Conservation (phyloP, 208 protist species). For the Leishmania gerbilli region DNA sequence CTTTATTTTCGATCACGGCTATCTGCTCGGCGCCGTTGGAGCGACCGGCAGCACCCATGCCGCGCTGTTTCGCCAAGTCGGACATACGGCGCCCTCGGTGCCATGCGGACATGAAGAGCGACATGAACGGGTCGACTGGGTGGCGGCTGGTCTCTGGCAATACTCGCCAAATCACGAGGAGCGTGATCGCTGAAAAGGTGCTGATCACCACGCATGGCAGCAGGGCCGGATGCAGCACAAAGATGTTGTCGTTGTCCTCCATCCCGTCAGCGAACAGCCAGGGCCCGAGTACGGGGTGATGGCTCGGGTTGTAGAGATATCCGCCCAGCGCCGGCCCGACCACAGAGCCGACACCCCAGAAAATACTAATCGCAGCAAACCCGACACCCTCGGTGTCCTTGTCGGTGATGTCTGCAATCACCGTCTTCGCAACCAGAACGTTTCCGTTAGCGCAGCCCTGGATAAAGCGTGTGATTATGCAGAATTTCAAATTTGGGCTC, state of each 20-base stretch:
- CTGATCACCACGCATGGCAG: constrained; percentile 39
- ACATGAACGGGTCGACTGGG: constrained; percentile 44
- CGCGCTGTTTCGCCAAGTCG: background rate
- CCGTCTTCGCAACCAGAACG: constrained; percentile 75
- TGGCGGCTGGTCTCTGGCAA: constrained; percentile 44
- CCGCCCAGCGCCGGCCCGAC: constrained; percentile 66
- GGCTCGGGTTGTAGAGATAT: constrained; percentile 62
- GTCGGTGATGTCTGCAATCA: constrained; percentile 79
- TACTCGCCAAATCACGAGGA: constrained; percentile 30
- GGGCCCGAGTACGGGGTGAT: constrained; percentile 29
- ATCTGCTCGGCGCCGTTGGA: background rate
- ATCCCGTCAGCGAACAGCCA: constrained; percentile 24
- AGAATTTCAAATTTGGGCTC: constrained; percentile 50
- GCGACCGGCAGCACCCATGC: background rate
- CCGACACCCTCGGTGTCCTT: constrained; percentile 76
- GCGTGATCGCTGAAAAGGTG: constrained; percentile 31
- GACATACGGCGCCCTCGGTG: background rate
- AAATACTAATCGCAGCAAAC: constrained; percentile 97
- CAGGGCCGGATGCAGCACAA: constrained; percentile 45
- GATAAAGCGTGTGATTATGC: constrained; percentile 63
- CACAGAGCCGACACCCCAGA: constrained; percentile 60
- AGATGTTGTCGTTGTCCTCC: constrained; percentile 34
- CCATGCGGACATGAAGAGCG: constrained; percentile 10
- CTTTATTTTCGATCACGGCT: background rate
- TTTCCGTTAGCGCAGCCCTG: constrained; percentile 81